Evolutionary conservation across 257 asterid genomes (phyloP), one percentile per base, ranked within the genome.

Genomic region (Paulownia fortunei): DNA sequence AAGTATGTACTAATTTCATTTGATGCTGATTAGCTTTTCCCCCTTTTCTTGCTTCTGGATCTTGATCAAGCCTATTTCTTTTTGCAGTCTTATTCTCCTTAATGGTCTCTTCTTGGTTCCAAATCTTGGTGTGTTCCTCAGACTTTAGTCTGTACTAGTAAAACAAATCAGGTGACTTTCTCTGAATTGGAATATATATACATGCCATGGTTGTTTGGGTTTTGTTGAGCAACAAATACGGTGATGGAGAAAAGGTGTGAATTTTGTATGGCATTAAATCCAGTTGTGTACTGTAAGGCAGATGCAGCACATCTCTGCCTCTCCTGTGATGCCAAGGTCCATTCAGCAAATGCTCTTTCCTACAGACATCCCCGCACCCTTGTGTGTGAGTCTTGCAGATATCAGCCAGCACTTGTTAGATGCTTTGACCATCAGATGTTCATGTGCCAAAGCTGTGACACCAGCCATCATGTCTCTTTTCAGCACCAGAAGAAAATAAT

Each of bases 271-370:
- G 78, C 81, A 10, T 69, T 82, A 51, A 87, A 86, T 83, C 91
- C 97, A 46, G 79, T 88, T 12, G 98, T 94, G 76, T 92, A 87
- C 87, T 94, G 98, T 78, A 82, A 87, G 39, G 84, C 97, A 15
- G 98, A 94, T 82, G 89, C 94, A 23, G 98, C 97, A n/a, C 86
- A 86, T 70, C 97, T 94, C 37, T 94, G 98, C 82, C 92, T 94
- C 41, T 83, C 88, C 32, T 94, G 98, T 62, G 97, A 94, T 69
- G 87, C 96, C 36, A 89, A 84, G 76, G 97, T 94, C 85, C 98
- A 94, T 72, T 94, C 93, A 6, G 98, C 98, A 34, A 94, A 94
- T 59, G 91, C 96, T 30, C 97, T 94, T 34, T 94, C 96, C 44
- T 84, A 39, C 77, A 76, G 98, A 8, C 98, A 94, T 74, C 88